Percentiles rank a stretch among this genome's conserved stretches.
Evolutionary conservation across 257 asterid genomes (phyloP).

Genomic region (Solanum chiquidenum): DNA sequence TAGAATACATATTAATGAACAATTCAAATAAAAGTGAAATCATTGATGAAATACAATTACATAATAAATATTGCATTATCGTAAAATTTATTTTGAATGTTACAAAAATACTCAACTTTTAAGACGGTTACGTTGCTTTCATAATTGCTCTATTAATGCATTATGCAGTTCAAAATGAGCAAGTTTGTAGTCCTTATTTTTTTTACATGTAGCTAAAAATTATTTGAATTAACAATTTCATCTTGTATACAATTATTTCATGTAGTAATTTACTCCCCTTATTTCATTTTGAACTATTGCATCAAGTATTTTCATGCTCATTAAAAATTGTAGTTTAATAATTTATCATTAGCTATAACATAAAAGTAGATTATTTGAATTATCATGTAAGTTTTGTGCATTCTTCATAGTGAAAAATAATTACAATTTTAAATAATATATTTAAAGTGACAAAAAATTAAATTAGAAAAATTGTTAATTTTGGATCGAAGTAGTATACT

Average conservation of each 20-base stretch:
- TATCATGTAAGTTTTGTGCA: background rate
- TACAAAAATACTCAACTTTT: background rate
- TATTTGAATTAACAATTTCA: too few species aligned
- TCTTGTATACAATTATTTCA: too few species aligned
- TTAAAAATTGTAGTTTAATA: too few species aligned
- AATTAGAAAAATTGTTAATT: background rate
- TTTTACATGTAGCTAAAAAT: background rate
- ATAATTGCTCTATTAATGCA: background rate
- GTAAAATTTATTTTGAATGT: too few species aligned
- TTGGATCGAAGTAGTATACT: background rate
- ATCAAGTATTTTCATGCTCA: background rate
- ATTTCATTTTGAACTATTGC: background rate
- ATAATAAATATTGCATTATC: too few species aligned
- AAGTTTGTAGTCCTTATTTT: background rate
- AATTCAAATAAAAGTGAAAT: background rate
- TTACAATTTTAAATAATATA: too few species aligned
- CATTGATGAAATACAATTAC: background rate
- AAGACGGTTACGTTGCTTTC: background rate
- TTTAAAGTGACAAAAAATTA: background rate
- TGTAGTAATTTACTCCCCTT: background rate
- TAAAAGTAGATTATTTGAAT: too few species aligned
- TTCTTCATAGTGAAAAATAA: background rate
- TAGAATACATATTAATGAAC: background rate
- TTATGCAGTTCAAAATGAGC: background rate
- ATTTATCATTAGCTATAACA: background rate